A percentile compares a stretch with the other conserved stretches of the same genome.
Conservation (phyloP, 225 moss, liverwort and hornwort species). For the Straminergon stramineum region DNA sequence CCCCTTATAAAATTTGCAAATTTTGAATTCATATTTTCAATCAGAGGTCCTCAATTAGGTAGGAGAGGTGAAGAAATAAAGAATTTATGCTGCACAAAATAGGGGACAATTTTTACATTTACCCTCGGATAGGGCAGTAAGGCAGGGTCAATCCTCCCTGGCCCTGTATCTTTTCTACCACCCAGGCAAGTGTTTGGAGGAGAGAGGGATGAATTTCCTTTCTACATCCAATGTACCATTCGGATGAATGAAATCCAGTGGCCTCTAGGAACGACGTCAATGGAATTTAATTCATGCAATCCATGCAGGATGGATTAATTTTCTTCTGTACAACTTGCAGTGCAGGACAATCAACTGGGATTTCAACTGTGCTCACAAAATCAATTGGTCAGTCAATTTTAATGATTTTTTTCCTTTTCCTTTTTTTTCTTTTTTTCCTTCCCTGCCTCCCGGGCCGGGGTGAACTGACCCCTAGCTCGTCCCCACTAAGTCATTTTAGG, state of each 20-base stretch:
- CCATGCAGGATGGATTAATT: neutral
- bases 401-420: neutral
- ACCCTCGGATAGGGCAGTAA: too few species aligned
- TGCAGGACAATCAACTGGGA: neutral
- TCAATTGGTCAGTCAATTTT: neutral
- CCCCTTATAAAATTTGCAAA: too few species aligned
- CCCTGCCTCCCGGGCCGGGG: too few species aligned
- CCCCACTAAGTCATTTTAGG: too few species aligned
- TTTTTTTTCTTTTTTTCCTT: too few species aligned
- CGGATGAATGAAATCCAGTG: neutral
- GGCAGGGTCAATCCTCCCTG: too few species aligned
- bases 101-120: too few species aligned
- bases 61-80: too few species aligned
- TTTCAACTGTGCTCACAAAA: neutral
- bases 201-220: neutral
- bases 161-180: neutral
- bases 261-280: neutral
- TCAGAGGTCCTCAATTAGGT: too few species aligned
- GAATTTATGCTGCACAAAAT: too few species aligned
- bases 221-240: neutral
- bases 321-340: neutral
- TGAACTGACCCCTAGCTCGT: too few species aligned
- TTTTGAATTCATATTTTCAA: too few species aligned
- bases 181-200: neutral
- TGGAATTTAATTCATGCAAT: neutral